Evolutionary conservation across 2,329 filamentous ascomycete species (phyloP), one percentile per base, ranked within the genome.

Genomic region (Sclerotinia trifoliorum): DNA sequence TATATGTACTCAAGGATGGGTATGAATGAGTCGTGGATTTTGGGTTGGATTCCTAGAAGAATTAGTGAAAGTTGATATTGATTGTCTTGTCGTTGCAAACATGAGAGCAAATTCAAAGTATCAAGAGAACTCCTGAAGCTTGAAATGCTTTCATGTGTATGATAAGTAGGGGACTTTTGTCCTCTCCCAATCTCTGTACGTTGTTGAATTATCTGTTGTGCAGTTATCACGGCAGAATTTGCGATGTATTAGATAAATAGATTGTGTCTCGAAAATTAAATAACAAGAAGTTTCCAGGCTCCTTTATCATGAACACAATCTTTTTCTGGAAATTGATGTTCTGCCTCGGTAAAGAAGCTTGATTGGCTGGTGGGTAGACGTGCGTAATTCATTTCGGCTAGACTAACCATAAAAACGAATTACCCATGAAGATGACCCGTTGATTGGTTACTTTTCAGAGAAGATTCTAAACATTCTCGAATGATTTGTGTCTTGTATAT

Each of bases 21-120:
- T 26, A 58, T 17, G 19, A 21, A 35, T 11, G 24, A 42, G 8
- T 8, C n/a, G 60, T 11, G 35, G n/a, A 13, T 21, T n/a, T 56
- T 44, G 17, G 32, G 21, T 35, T 8, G 44, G 29, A 24, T 44
- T 62, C 65, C 65, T 67, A 67, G 24, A 67, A 61, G 55, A 26
- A 62, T 67, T 67, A 67, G 65, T 67, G 48, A 42, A 54, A 66
- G 58, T 24, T 52, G 32, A 52, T 55, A 19, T 39, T 64, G 35
- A 39, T 61, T 29, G 44, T 10, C 49, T 54, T 51, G 24, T 52
- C 46, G 21, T 54, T 54, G 24, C 46, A 8, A n/a, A 52, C 52
- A 32, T 51, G 26, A 29, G 46, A 52, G 42, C 24, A 39, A 42
- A 52, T n/a, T 35, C 44, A 29, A 26, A 44, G 32, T 21, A 60